Conservation (phyloP, 345 rosid genomes). For the Eucalyptus regnans region DNA sequence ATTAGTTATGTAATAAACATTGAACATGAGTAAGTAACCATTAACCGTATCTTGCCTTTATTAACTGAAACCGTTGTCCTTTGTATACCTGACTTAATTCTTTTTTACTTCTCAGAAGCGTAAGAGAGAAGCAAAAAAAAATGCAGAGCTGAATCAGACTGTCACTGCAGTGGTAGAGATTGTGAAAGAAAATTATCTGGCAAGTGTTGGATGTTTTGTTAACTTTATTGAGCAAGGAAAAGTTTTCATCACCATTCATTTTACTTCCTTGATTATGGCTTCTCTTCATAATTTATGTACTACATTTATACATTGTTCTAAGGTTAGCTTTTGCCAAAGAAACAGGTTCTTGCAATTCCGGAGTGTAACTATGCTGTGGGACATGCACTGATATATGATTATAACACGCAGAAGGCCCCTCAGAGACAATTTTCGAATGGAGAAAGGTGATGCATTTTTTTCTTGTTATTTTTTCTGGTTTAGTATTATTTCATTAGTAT, state of each 20-base stretch:
- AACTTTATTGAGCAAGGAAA: background rate
- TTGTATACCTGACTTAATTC: background rate
- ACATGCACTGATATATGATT: slow-evolving; percentile 72
- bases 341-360: slow-evolving; percentile 85
- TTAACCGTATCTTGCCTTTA: background rate
- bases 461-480: background rate
- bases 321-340: background rate
- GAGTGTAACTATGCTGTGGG: slow-evolving; percentile 66
- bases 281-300: background rate
- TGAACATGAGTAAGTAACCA: background rate
- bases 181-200: slow-evolving; percentile 95
- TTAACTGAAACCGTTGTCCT: background rate
- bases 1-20: background rate
- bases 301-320: background rate
- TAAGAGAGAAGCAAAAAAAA: slow-evolving; percentile 49
- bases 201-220: slow-evolving; percentile 11
- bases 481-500: background rate
- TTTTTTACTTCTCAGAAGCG: slow-evolving; percentile 43
- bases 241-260: background rate
- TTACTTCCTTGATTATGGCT: background rate
- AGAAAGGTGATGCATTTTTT: slow-evolving; percentile 42
- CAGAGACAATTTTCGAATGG: slow-evolving; percentile 56
- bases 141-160: slow-evolving; percentile 61
- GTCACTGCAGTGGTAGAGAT: slow-evolving; percentile 83
- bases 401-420: slow-evolving; percentile 70